Conservation (phyloP, 176 grass and related monocot species). For the Oryza punctata region DNA sequence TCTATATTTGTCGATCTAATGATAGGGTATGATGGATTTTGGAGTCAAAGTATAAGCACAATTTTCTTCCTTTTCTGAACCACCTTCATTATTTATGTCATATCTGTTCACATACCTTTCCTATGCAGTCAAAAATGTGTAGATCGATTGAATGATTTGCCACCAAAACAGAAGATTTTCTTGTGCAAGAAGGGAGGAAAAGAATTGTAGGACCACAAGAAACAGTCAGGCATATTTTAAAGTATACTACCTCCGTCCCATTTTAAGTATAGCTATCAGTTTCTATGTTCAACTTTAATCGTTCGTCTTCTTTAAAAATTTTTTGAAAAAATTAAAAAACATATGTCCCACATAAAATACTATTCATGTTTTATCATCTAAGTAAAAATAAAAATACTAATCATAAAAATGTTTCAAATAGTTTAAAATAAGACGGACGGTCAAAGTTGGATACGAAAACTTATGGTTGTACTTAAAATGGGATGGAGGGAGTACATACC, state of each 20-base stretch:
- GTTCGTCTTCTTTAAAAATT: too few species aligned
- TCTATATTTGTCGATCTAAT: neutral
- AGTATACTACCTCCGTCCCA: too few species aligned
- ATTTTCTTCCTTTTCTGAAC: neutral
- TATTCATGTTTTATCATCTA: too few species aligned
- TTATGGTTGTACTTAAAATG: too few species aligned
- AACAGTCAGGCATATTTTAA: neutral
- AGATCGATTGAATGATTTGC: constrained; percentile 9
- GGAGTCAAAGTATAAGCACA: neutral
- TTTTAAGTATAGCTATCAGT: too few species aligned
- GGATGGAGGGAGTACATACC: neutral
- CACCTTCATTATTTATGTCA: neutral
- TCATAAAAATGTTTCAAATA: too few species aligned
- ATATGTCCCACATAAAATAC: too few species aligned
- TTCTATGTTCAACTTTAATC: too few species aligned
- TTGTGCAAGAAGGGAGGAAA: neutral
- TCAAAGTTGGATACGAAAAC: too few species aligned
- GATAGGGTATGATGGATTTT: neutral
- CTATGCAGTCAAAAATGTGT: neutral
- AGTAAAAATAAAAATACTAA: too few species aligned
- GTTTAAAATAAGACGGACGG: too few species aligned
- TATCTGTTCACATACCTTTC: neutral
- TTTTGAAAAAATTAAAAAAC: too few species aligned
- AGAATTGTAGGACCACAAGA: neutral
- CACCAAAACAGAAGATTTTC: neutral